phyloP scores from a whole-genome alignment of 345 rosid species.

The Heritiera fomes region DNA sequence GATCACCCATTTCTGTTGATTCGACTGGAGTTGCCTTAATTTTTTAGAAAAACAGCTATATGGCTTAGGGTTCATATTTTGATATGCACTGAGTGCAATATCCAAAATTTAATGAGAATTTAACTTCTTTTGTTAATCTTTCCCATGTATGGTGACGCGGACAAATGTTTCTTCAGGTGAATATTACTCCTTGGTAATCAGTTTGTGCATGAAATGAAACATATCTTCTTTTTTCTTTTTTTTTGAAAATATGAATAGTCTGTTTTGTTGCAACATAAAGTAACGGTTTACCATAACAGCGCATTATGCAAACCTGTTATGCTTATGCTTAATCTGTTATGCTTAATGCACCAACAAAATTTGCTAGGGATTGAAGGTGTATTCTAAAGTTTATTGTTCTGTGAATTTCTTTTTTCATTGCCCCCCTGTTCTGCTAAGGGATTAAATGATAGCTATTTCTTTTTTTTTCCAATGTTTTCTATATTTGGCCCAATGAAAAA shows the following conservation, averaged over 20 bases:
- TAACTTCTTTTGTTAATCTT: neutral
- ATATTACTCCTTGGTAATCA: neutral
- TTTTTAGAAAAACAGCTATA: neutral
- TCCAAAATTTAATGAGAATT: constrained; percentile 8
- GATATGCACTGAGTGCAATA: neutral
- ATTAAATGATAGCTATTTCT: neutral
- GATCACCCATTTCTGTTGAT: neutral
- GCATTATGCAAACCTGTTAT: neutral
- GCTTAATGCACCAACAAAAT: neutral
- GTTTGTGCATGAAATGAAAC: neutral
- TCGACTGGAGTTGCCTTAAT: neutral
- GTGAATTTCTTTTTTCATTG: neutral
- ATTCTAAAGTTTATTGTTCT: neutral
- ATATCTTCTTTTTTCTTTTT: neutral
- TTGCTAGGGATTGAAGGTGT: neutral
- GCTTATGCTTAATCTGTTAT: too few species aligned
- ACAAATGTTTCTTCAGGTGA: neutral
- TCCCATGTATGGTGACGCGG: neutral
- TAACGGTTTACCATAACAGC: neutral
- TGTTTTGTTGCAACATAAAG: neutral
- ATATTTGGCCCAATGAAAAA: neutral
- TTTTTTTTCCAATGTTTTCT: neutral
- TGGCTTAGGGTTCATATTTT: constrained; percentile 7
- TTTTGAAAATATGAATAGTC: too few species aligned
- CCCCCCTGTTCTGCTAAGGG: neutral